These are phyloP conservation scores for Penicillium olsonii DNA, from an alignment of 2,329 filamentous ascomycete genomes.

Conservation along the genomic window DNA sequence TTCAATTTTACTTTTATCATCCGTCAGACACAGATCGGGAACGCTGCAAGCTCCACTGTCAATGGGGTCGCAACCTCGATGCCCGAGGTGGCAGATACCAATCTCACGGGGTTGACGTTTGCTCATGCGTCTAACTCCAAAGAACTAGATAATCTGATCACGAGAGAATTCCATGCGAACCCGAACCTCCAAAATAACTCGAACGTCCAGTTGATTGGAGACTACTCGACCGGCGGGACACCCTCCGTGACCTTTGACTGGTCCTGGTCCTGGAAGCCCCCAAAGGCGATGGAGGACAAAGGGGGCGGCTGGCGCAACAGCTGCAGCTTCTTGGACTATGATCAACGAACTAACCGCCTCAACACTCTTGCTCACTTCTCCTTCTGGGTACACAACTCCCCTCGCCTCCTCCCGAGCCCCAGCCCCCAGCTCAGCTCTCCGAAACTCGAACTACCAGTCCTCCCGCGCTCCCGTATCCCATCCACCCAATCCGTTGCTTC, in stretches of 20 bases:
- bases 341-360: constrained; percentile 84
- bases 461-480: constrained; percentile 77
- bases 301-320: constrained; percentile 93
- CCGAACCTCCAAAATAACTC: constrained; percentile 97
- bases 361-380: constrained; percentile 89
- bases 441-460: constrained; percentile 70
- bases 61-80: constrained; percentile 54
- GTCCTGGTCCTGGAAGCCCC: constrained; percentile 96
- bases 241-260: constrained; percentile 87
- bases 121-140: constrained; percentile 81
- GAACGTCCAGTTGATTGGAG: constrained; percentile 93
- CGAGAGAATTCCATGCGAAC: constrained; percentile 92
- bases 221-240: constrained; percentile 81
- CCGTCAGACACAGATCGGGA: constrained; percentile 53
- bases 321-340: constrained; percentile 97
- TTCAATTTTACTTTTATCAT: constrained; percentile 93
- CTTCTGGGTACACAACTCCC: constrained; percentile 83
- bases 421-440: constrained; percentile 68
- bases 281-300: constrained; percentile 75
- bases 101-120: constrained; percentile 86
- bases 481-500: constrained; percentile 86
- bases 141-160: constrained; percentile 92
- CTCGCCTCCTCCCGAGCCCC: constrained; percentile 36
- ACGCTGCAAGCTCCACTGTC: constrained; percentile 53
- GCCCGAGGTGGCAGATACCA: constrained; percentile 64